These are phyloP conservation scores for Teratosphaeria nubilosa DNA, from an alignment of 2,329 filamentous ascomycete species.

Conservation along the genomic window DNA sequence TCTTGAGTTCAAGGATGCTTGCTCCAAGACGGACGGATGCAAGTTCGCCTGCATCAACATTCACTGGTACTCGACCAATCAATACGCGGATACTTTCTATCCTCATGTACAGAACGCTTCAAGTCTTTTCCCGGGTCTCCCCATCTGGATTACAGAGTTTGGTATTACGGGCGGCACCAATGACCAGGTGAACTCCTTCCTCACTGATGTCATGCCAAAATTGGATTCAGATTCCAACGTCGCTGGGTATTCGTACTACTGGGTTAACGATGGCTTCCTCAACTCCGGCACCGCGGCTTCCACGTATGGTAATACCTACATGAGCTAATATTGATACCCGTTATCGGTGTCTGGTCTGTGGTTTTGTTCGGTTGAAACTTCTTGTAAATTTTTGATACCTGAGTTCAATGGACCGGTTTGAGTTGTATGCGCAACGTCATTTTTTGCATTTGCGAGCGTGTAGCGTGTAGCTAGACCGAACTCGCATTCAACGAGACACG, in stretches of 20 bases:
- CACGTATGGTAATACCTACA: constrained; percentile 22
- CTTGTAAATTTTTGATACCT: background rate
- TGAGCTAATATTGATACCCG: background rate
- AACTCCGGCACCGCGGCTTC: constrained; percentile 22
- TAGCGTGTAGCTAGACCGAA: background rate
- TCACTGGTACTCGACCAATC: constrained; percentile 51
- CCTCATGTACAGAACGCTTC: constrained; percentile 40
- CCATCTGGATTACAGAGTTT: constrained; percentile 58
- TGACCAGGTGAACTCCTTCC: constrained; percentile 37
- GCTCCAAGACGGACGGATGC: constrained; percentile 31
- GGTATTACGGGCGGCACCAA: constrained; percentile 39
- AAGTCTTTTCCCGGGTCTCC: constrained; percentile 26
- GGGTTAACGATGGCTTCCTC: constrained; percentile 26
- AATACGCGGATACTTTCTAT: constrained; percentile 43
- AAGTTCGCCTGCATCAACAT: constrained; percentile 50
- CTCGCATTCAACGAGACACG: background rate
- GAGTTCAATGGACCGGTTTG: background rate
- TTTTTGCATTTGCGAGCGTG: background rate
- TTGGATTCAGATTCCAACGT: constrained; percentile 29
- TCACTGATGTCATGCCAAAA: constrained; percentile 39
- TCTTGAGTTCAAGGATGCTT: background rate
- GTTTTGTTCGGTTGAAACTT: background rate
- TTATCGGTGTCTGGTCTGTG: background rate
- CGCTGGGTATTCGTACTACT: constrained; percentile 29
- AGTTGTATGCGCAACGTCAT: background rate